These are phyloP conservation scores for Russula virescens DNA, from an alignment of 768 basidiomycete genomes.

Conservation along the genomic window DNA sequence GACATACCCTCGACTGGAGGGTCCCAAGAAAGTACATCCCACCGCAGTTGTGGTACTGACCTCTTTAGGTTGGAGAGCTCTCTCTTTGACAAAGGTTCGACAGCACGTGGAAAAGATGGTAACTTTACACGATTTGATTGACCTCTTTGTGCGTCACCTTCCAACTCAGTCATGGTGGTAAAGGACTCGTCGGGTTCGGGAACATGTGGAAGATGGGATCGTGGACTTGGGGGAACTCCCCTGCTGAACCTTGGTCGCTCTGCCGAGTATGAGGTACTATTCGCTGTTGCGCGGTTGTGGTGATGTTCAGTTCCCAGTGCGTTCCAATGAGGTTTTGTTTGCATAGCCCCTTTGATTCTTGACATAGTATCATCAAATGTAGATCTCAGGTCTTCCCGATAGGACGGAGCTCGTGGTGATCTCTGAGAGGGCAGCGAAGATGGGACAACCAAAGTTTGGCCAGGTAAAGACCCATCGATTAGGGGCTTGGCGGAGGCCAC, in stretches of 20 bases:
- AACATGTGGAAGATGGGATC: constrained; percentile 1
- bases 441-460: constrained; percentile 12
- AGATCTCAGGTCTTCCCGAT: constrained; percentile 56
- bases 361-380: constrained; percentile 79
- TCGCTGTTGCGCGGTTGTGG: constrained; percentile 13
- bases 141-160: constrained; percentile 23
- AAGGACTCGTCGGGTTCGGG: constrained; percentile 16
- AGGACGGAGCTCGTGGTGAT: constrained; percentile 31
- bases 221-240: not conserved
- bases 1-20: constrained; percentile 65
- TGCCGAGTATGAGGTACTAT: not conserved
- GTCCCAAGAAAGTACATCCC: constrained; percentile 65
- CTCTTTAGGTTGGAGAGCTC: constrained; percentile 43
- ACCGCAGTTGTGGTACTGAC: constrained; percentile 38
- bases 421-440: constrained; percentile 17
- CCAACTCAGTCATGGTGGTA: constrained; percentile 26
- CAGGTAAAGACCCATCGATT: constrained; percentile 4
- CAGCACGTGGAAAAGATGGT: constrained; percentile 38
- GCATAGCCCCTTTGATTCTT: constrained; percentile 75
- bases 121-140: constrained; percentile 38
- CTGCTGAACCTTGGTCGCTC: constrained; percentile 11
- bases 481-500: not conserved
- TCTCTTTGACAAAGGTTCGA: constrained; percentile 43
- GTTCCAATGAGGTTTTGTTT: constrained; percentile 50
- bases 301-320: constrained; percentile 31